Evolutionary conservation across 805 yeast genomes (phyloP), one percentile per base, ranked within the genome.

Genomic region (Sugiyamaella chiloensis): DNA sequence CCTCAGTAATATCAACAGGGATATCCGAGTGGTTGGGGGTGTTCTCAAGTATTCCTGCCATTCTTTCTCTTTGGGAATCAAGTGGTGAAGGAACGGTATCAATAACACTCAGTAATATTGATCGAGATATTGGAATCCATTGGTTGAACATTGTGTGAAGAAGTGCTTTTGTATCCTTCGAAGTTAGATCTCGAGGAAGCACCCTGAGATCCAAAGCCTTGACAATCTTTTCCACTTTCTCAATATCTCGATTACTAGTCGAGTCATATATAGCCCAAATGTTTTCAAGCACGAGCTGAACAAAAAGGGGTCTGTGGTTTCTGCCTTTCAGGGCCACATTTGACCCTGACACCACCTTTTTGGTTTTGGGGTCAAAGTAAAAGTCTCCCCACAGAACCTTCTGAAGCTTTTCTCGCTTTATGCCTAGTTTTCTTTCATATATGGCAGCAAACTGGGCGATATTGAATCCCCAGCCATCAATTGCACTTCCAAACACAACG

Each of bases 391-490:
- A 93, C 3, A 93, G 71, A n/a, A 89, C 88, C 60, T 86, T 85
- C 50, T 83, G 83, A 39, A 93, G 73, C 46, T 80, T 87, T 16
- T 80, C 79, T 52, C 89, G 81, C 54, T 87, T 85, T 55, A 91
- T 84, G 0, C 96, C 96, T 16, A 91, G 70, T 59, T 88, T 88
- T 42, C 79, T 79, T 67, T 85, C 93, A 63, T 88, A 87, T 27
- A 93, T 80, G 48, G 85, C 82, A 5, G 96, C 86, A 66, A 93
- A 86, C 55, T 93, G 96, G 44, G 87, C 80, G 42, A 93, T 73
- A 36, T 87, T 85, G 65, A 93, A 93, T 1, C 98, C 99, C 98
- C 99, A 93, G 9, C 98, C 98, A 67, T 93, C 99, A 16, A 85
- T 73, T 1, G 99, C 99, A 27, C 82, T 75, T 0, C 96, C 91